Percentiles rank a stretch among this genome's conserved stretches.
These are phyloP conservation scores for Oropetium thomaeum DNA, from an alignment of 176 grass and related monocot genomes.

Conservation along the genomic window DNA sequence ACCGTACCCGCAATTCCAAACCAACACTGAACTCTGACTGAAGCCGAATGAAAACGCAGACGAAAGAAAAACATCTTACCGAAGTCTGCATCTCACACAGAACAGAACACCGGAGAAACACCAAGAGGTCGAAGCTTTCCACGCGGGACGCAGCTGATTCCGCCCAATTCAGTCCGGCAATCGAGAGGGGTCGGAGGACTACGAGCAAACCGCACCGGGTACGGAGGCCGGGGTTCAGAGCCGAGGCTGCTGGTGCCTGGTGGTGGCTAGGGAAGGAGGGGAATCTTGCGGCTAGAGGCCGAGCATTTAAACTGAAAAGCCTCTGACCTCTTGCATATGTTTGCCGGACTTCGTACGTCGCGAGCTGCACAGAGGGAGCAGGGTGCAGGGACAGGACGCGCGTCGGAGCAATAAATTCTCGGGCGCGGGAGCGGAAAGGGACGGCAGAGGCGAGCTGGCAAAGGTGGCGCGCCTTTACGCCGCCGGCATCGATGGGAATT, in stretches of 20 bases:
- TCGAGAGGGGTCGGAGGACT: background rate
- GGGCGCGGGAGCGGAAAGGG: conserved; percentile 51
- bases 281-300: conserved; percentile 29
- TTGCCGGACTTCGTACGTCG: background rate
- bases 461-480: conserved; percentile 41
- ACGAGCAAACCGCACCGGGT: conserved; percentile 4
- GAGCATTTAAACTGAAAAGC: conserved; percentile 42
- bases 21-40: conserved; percentile 12
- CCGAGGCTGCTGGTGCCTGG: too few species aligned
- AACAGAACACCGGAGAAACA: background rate
- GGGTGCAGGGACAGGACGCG: background rate
- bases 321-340: background rate
- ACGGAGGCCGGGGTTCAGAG: conserved; percentile 13
- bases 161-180: background rate
- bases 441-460: conserved; percentile 34
- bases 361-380: conserved; percentile 6
- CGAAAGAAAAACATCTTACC: conserved; percentile 18
- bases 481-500: conserved; percentile 27
- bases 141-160: conserved; percentile 3
- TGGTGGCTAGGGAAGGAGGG: conserved; percentile 12
- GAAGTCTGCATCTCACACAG: conserved; percentile 11
- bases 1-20: background rate
- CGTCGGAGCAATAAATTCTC: conserved; percentile 51
- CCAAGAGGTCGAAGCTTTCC: conserved; percentile 44
- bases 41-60: conserved; percentile 30